A percentile compares a stretch with the other conserved stretches of the same genome.
phyloP scores from a whole-genome alignment of 352 stramenopile species.

The Plasmopara viticola region DNA sequence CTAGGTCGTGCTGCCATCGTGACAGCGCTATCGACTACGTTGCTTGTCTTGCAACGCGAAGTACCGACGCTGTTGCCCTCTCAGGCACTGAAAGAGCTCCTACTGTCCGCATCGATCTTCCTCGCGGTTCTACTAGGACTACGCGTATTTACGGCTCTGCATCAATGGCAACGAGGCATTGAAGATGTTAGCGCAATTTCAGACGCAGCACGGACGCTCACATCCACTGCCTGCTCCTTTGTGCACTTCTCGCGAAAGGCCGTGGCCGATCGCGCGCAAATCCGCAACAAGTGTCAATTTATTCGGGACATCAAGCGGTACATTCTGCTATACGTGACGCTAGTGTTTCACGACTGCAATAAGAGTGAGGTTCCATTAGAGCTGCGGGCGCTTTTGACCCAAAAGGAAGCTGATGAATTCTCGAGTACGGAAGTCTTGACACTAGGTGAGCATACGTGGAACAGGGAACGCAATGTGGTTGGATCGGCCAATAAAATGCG shows the following conservation, averaged over 20 bases:
- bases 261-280: conserved; percentile 25
- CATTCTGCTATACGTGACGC: conserved; percentile 43
- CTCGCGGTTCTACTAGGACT: conserved; percentile 39
- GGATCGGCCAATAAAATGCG: conserved; percentile 46
- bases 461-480: conserved; percentile 35
- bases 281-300: conserved; percentile 43
- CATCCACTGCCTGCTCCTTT: conserved; percentile 35
- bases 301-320: conserved; percentile 57
- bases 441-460: conserved; percentile 40
- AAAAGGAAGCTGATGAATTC: conserved; percentile 39
- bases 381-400: conserved; percentile 34
- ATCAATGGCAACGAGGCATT: conserved; percentile 44
- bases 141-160: conserved; percentile 31
- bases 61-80: conserved; percentile 17
- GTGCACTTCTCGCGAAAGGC: conserved; percentile 39
- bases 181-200: conserved; percentile 33
- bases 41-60: conserved; percentile 23
- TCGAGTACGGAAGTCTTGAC: conserved; percentile 30
- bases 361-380: conserved; percentile 32
- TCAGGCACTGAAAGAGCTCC: conserved; percentile 25
- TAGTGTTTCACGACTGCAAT: conserved; percentile 57
- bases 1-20: conserved; percentile 21
- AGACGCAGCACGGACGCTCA: conserved; percentile 34
- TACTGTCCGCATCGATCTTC: conserved; percentile 29
- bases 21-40: conserved; percentile 13